Conservation (phyloP, 2,329 filamentous ascomycete species). For the Leptosphaerulina australis region DNA sequence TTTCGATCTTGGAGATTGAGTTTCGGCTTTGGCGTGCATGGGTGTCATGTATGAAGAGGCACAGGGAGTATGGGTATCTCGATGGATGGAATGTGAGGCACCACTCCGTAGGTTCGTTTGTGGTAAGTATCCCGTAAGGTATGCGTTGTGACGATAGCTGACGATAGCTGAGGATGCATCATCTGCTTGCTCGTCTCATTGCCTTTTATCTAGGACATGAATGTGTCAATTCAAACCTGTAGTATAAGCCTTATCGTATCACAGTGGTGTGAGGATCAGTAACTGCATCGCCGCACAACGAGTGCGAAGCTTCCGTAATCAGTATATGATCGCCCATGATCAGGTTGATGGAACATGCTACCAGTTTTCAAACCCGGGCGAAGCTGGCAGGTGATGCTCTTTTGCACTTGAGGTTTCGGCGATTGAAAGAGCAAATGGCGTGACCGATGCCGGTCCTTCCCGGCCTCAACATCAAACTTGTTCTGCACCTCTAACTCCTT, state of each 20-base stretch:
- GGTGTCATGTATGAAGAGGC: constrained; percentile 1
- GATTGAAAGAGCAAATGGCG: constrained; percentile 9
- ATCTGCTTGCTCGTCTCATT: not conserved
- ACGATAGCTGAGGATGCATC: not conserved
- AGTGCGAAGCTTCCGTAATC: constrained; percentile 2
- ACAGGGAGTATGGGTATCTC: not conserved
- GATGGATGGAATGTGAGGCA: not conserved
- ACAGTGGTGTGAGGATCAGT: constrained; percentile 17
- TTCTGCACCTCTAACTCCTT: constrained; percentile 11
- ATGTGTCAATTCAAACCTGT: not conserved
- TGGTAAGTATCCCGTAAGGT: not conserved
- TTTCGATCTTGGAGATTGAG: constrained; percentile 4
- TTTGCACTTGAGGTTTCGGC: constrained; percentile 9
- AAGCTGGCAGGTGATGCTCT: constrained; percentile 12
- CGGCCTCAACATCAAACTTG: constrained; percentile 21
- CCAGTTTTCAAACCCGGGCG: constrained; percentile 11
- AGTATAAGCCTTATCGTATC: not conserved
- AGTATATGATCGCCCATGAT: constrained; percentile 5
- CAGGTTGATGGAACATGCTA: constrained; percentile 1
- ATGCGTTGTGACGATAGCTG: not conserved
- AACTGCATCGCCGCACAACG: not conserved
- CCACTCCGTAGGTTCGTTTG: not conserved
- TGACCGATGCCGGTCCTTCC: constrained; percentile 19
- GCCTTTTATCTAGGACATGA: not conserved
- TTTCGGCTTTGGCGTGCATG: constrained; percentile 13